Evolutionary conservation across 2,329 filamentous ascomycete species (phyloP), one percentile per base, ranked within the genome.

Genomic region (Stagonosporopsis vannaccii): DNA sequence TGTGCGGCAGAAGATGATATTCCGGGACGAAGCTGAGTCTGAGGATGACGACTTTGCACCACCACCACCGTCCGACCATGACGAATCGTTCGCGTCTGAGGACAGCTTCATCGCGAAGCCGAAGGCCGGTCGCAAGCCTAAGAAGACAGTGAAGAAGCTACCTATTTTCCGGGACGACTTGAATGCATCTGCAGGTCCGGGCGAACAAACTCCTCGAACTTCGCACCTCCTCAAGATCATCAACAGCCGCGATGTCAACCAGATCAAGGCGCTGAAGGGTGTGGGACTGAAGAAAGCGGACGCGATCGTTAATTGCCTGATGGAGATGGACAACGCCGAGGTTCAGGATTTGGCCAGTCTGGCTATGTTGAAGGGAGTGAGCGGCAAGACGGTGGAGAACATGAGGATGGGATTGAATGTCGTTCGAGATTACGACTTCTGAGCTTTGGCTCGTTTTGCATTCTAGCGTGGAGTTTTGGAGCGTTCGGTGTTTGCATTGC

Each of bases 251-350:
- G 87, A 92, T 58, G 76, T 89, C 17, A 78, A 78, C 13, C 80
- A 84, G 69, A 92, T 92, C 74, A 84, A 84, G 66, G 78, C 84
- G 3, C 80, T 92, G 1, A 86, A 86, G 35, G 90, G 90, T 2
- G 87, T 92, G 11, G 90, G 90, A 0, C 81, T 85, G 1, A 92
- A 91, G 78, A 90, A 88, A 72, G 90, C 90, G 2, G 79, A 82
- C 55, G 77, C 75, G 11, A 83, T 83, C 33, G 80, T 82, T 1
- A 78, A 79, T 35, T 79, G 75, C 58, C 62, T 83, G 12, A 75
- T 79, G 28, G 80, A 81, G 60, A 73, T 81, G 72, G 78, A 79
- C n/a, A 72, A 74, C 13, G 77, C 70, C 5, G 75, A 75, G 42
- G 63, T 82, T 2, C 69, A 63, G 19, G 78, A 77, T 55, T 53